Evolutionary conservation across 2,329 filamentous ascomycete species (phyloP), one percentile per base, ranked within the genome.

Genomic region (Pseudogymnoascus sp.): DNA sequence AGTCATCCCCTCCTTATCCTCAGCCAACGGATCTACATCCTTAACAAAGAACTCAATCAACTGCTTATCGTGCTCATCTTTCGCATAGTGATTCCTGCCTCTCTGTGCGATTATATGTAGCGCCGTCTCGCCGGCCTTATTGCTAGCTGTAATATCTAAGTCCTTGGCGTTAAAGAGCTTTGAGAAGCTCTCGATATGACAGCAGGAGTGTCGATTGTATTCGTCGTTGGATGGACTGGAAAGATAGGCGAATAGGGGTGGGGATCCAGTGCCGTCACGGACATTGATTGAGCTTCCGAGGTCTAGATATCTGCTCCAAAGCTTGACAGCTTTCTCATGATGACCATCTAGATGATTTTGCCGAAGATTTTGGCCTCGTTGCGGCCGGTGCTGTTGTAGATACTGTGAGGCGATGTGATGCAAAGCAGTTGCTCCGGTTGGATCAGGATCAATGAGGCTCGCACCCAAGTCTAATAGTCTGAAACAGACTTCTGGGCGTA

Each of bases 391-490:
- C 10, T 13, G 59, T 13, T 19, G 14, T 21, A 67, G 19, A 37
- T 65, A 65, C 59, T 68, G 67, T 26, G 61, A 42, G 19, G 70
- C 69, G 10, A 72, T 65, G 50, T 67, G 66, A 47, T 71, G 70
- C 6, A 69, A 62, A 3, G 66, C 64, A 13, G 67, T 69, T n/a
- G 47, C 60, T 11, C 69, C 69, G 53, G 64, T 62, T 26, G 67
- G 65, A 21, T 68, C 68, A 7, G 65, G 44, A 11, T 65, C 60
- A 4, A 67, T 42, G 13, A 70, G 26, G 50, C 71, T 64, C 38
- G 56, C 64, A 5, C 62, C 66, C 37, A 56, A 59, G 21, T 14
- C 19, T 62, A 64, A 65, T 21, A 63, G 66, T 40, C 38, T 21
- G 29, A 64, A 56, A 50, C 63, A 63, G 13, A 62, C 31, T 6